Base-by-base conservation (phyloP, 2,329 filamentous ascomycete genomes). In the Arthrobotrys sphaeroides region DNA sequence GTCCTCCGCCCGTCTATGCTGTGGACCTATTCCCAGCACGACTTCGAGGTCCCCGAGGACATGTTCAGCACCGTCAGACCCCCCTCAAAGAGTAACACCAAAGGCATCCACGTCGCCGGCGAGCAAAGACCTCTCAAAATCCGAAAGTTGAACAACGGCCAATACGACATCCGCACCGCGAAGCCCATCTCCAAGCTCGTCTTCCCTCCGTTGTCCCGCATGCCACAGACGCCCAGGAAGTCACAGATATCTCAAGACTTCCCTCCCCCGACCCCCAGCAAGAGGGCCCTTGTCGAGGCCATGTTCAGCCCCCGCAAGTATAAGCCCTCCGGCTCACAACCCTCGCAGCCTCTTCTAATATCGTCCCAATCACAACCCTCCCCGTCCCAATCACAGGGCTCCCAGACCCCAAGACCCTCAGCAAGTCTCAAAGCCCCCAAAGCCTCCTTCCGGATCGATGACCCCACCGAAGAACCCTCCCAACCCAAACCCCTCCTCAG, bases 1-100 rank as follows among this genome's bases (percentile, higher is more conserved):
- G 45, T 74, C 33, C 47, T 74, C n/a, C 53, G 18, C 10, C 53
- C 61, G 3, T 9, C 53, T 10, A 22, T 55, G 9, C 55, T 61
- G n/a, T 74, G 70, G 70, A 68, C 22, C n/a, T 74, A 78, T 22
- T 67, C 79, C 10, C 79, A 81, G 16, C 82, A 83, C 66, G 78
- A 78, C 24, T 83, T 83, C 68, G 79, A 81, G 20, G 79, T 83
- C 16, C 79, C 81, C 2, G 57, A 77, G 22, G 80, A 82, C 24
- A 81, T 80, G 53, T 77, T 81, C 7, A 80, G 78, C 43, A 77
- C 33, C 77, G 33, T 70, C 26, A 40, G 55, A 12, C 72, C 72
- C 20, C 64, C 72, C 5, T 40, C 55, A n/a, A 67, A 59, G 55
- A 59, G 45, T 16, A 49, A 57, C 24, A 9, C 20, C 1, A 62